These are phyloP conservation scores for Nepenthes mirabilis DNA, from an alignment of 148 eudicot species.

Conservation along the genomic window DNA sequence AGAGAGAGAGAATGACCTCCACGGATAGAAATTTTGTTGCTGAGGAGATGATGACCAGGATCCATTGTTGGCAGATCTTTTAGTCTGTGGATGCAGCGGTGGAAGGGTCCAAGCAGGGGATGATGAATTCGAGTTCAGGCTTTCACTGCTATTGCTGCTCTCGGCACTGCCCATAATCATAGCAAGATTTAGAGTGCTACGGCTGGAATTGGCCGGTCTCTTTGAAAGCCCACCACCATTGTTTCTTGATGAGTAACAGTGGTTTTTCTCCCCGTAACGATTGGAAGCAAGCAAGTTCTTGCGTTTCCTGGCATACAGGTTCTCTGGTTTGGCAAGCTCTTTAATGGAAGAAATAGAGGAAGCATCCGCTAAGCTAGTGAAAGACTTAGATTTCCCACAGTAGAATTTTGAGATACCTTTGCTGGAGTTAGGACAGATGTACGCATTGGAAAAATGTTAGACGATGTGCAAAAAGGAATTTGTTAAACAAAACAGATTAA, in stretches of 20 bases:
- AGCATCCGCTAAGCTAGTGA: conserved; percentile 47
- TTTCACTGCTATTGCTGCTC: conserved; percentile 18
- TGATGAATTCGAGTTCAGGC: conserved; percentile 25
- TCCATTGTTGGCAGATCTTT: conserved; percentile 14
- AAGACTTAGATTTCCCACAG: conserved; percentile 60
- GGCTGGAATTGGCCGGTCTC: conserved; percentile 24
- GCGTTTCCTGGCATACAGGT: conserved; percentile 44
- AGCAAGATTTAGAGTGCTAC: conserved; percentile 20
- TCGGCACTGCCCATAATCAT: conserved; percentile 19
- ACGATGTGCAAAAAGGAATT: not conserved
- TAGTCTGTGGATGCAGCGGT: conserved; percentile 37
- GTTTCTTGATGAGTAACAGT: not conserved
- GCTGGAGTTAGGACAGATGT: conserved; percentile 20
- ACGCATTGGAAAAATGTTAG: not conserved
- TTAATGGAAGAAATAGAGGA: conserved; percentile 30
- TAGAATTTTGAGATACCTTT: conserved; percentile 50
- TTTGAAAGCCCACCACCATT: conserved; percentile 20
- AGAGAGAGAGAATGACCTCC: conserved; percentile 50
- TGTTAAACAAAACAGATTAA: not conserved
- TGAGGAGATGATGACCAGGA: conserved; percentile 10
- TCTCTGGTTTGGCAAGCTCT: conserved; percentile 53
- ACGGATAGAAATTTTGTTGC: conserved; percentile 19
- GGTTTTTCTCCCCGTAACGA: conserved; percentile 20
- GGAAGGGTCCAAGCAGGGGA: conserved; percentile 28
- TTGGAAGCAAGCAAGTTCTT: conserved; percentile 41